Evolutionary conservation across 2,329 filamentous ascomycete species (phyloP).

Genomic region (Ascochyta koolunga): DNA sequence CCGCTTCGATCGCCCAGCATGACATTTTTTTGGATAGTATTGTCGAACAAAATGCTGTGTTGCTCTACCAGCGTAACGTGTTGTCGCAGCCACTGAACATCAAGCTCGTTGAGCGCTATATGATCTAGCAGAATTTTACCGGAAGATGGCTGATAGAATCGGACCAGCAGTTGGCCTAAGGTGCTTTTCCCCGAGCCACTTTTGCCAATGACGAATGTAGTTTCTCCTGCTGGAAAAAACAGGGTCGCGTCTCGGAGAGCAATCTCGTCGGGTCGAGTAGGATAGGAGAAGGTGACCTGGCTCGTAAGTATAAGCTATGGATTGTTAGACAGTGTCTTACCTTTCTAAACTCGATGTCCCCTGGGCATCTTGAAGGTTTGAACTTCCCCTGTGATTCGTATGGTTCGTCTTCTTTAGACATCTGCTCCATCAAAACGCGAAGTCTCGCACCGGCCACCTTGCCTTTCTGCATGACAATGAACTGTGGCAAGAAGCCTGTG

Average conservation of each 20-base stretch:
- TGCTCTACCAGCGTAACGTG: conserved; percentile 86
- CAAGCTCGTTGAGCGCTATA: conserved; percentile 64
- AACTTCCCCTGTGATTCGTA: conserved; percentile 21
- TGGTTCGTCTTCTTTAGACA: conserved; percentile 32
- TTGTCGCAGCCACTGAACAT: conserved; percentile 73
- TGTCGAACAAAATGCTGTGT: conserved; percentile 78
- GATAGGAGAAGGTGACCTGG: conserved; percentile 83
- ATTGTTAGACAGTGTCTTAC: conserved; percentile 55
- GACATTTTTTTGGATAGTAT: conserved; percentile 79
- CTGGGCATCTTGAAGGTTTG: conserved; percentile 57
- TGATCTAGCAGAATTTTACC: conserved; percentile 76
- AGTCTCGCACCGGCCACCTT: conserved; percentile 73
- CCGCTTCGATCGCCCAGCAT: conserved; percentile 68
- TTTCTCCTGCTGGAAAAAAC: conserved; percentile 72
- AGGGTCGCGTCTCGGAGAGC: conserved; percentile 69
- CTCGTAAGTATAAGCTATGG: conserved; percentile 8
- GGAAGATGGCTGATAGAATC: conserved; percentile 71
- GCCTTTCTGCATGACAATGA: conserved; percentile 79
- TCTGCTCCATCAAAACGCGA: conserved; percentile 51
- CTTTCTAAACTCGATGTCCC: conserved; percentile 72
- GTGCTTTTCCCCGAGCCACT: conserved; percentile 96
- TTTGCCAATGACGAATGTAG: conserved; percentile 80
- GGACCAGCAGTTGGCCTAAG: conserved; percentile 76
- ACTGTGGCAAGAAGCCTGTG: conserved; percentile 75
- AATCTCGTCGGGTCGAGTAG: conserved; percentile 65